phyloP scores from a whole-genome alignment of 2,329 filamentous ascomycete genomes.

The Zelopaecilomyces penicillatus region DNA sequence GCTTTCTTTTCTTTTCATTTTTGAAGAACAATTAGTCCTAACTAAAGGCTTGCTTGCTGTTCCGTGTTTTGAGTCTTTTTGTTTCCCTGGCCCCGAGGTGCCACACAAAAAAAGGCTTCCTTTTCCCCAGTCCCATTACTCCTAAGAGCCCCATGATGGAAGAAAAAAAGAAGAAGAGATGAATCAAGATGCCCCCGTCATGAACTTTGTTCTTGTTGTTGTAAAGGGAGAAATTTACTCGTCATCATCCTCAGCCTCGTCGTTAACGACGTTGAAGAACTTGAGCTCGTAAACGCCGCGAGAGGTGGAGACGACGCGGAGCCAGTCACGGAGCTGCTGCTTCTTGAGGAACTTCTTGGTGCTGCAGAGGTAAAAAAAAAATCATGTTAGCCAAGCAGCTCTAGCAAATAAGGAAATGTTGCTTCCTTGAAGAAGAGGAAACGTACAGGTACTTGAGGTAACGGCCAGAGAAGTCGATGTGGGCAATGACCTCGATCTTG shows the following conservation, averaged over 20 bases:
- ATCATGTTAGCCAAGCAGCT: background rate
- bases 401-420: background rate
- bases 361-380: conserved; percentile 35
- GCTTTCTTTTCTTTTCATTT: too few relatives aligned
- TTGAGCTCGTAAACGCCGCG: conserved; percentile 99
- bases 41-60: too few relatives aligned
- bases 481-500: conserved; percentile 95
- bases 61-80: too few relatives aligned
- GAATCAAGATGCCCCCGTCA: too few relatives aligned
- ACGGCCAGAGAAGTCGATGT: conserved; percentile 96
- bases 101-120: too few relatives aligned
- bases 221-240: conserved; percentile 57
- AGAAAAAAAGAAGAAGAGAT: too few relatives aligned
- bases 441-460: conserved; percentile 99
- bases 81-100: too few relatives aligned
- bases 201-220: background rate
- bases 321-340: conserved; percentile 99
- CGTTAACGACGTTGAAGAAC: conserved; percentile 99
- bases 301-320: conserved; percentile 95
- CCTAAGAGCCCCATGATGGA: too few relatives aligned
- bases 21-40: too few relatives aligned
- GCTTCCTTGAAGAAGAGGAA: conserved; percentile 27
- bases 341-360: conserved; percentile 99
- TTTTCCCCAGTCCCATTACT: too few relatives aligned
- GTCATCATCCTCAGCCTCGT: conserved; percentile 95